A percentile compares a stretch with the other conserved stretches of the same genome.
phyloP scores from a whole-genome alignment of 768 basidiomycete genomes.

The Sporobolomyces roseus region DNA sequence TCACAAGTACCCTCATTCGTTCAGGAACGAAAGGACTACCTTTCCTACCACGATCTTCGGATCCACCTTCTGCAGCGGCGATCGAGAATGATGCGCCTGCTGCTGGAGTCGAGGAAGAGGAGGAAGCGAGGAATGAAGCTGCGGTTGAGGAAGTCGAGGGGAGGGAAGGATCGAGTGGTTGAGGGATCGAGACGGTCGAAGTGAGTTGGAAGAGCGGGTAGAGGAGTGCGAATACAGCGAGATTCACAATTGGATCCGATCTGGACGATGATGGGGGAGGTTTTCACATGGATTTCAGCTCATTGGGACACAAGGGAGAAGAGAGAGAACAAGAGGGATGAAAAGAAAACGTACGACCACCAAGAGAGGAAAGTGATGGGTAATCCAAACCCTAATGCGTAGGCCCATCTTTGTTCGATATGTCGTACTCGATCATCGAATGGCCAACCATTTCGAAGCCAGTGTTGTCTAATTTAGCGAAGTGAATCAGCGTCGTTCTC shows the following conservation, averaged over 20 bases:
- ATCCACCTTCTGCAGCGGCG: constrained; percentile 39
- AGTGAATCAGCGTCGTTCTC: not conserved
- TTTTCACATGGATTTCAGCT: not conserved
- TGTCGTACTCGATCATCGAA: constrained; percentile 49
- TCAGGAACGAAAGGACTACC: constrained; percentile 67
- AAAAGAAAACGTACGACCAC: constrained; percentile 39
- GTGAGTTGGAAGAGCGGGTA: constrained; percentile 70
- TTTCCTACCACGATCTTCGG: constrained; percentile 29
- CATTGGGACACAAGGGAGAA: not conserved
- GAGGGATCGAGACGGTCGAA: constrained; percentile 71
- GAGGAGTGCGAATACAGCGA: constrained; percentile 74
- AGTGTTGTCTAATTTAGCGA: constrained; percentile 10
- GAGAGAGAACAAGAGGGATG: not conserved
- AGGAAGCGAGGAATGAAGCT: constrained; percentile 55
- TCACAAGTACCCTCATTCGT: constrained; percentile 68
- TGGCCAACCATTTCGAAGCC: constrained; percentile 31
- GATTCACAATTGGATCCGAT: constrained; percentile 57
- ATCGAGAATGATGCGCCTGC: constrained; percentile 36
- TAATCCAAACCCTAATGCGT: constrained; percentile 76
- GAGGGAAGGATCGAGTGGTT: constrained; percentile 67
- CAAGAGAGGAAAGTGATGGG: constrained; percentile 38
- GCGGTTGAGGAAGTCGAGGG: constrained; percentile 53
- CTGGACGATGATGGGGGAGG: constrained; percentile 4
- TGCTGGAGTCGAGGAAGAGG: constrained; percentile 48
- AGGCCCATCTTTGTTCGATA: constrained; percentile 84